Evolutionary conservation across 805 yeast species (phyloP).

Genomic region (Pichia eremophila): DNA sequence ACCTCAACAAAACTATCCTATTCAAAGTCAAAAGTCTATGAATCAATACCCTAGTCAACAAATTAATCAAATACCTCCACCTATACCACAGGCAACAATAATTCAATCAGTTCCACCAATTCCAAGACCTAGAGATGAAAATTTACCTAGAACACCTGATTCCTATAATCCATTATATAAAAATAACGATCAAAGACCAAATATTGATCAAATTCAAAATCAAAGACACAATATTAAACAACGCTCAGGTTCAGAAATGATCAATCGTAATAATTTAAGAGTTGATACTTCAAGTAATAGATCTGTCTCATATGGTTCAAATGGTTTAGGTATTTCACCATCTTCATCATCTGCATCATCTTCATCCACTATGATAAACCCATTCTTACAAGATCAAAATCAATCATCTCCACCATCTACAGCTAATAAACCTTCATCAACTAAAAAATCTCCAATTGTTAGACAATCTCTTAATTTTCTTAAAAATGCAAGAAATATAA

Average conservation of each 20-base stretch:
- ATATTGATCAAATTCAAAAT: too few species aligned
- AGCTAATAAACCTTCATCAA: not conserved
- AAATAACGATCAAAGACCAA: not conserved
- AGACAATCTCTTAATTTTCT: conserved; percentile 30
- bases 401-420: not conserved
- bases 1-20: not conserved
- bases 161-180: not conserved
- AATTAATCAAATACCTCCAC: not conserved
- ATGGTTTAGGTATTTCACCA: not conserved
- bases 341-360: not conserved
- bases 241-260: not conserved
- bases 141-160: not conserved
- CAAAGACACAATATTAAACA: not conserved
- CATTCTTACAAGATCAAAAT: not conserved
- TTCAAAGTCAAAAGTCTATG: not conserved
- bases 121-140: not conserved
- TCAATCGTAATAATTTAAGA: not conserved
- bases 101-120: not conserved
- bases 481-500: conserved; percentile 21
- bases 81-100: not conserved
- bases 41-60: not conserved
- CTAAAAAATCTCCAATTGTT: conserved; percentile 26
- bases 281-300: not conserved
- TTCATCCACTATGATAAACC: not conserved
- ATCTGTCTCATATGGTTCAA: not conserved